phyloP scores from a whole-genome alignment of 2,329 filamentous ascomycete species.

The Fusarium sp. region DNA sequence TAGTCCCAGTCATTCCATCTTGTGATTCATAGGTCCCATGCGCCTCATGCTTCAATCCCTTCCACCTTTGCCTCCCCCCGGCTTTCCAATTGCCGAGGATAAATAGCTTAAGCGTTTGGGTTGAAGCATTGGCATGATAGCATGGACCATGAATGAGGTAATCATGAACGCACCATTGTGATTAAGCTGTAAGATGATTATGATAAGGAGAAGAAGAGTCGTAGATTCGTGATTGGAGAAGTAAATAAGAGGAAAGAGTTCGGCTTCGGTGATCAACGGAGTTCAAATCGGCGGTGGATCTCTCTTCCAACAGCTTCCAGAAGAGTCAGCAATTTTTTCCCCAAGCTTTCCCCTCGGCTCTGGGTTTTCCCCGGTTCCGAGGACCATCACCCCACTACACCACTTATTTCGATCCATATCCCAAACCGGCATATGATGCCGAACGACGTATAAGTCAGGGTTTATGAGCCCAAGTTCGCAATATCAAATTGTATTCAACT shows the following conservation, averaged over 20 bases:
- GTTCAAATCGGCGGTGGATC: conserved; percentile 48
- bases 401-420: conserved; percentile 17
- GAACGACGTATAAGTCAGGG: neutral
- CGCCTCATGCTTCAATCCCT: neutral
- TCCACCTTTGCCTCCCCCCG: neutral
- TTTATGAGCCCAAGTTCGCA: neutral
- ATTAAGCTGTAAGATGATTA: conserved; percentile 26
- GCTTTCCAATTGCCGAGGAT: conserved; percentile 39
- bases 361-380: conserved; percentile 53
- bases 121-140: conserved; percentile 7
- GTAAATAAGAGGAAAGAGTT: conserved; percentile 29
- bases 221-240: conserved; percentile 36
- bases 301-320: conserved; percentile 57
- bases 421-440: conserved; percentile 14
- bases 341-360: conserved; percentile 42
- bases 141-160: neutral
- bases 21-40: neutral
- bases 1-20: conserved; percentile 2
- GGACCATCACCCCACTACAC: conserved; percentile 3
- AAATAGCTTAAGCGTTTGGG: conserved; percentile 19
- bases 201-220: conserved; percentile 22
- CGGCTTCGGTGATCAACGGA: conserved; percentile 40
- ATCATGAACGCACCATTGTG: conserved; percentile 47
- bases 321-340: conserved; percentile 54
- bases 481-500: conserved; percentile 23